A percentile compares a stretch with the other conserved stretches of the same genome.
These are phyloP conservation scores for Monosporascus sp. DNA, from an alignment of 2,329 filamentous ascomycete species.

Conservation along the genomic window DNA sequence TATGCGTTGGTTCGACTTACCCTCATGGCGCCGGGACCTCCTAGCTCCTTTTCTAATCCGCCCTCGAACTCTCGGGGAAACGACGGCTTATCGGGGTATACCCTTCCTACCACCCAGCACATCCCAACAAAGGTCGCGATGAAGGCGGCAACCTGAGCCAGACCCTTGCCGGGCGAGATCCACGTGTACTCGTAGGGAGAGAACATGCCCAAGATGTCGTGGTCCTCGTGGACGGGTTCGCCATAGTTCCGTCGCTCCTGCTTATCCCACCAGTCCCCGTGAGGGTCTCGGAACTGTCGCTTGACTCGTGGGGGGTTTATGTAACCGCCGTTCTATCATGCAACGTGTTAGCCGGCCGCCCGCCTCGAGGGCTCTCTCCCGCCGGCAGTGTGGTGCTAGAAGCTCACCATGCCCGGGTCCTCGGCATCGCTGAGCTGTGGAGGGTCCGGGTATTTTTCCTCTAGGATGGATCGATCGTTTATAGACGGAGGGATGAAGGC, in stretches of 20 bases:
- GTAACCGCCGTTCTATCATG: slow-evolving; percentile 71
- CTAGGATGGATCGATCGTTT: slow-evolving; percentile 40
- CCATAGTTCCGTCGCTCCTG: slow-evolving; percentile 96
- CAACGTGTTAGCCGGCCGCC: slow-evolving; percentile 11
- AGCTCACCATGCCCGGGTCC: slow-evolving; percentile 61
- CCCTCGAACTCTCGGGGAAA: slow-evolving; percentile 67
- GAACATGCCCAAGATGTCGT: slow-evolving; percentile 88
- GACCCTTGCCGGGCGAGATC: slow-evolving; percentile 63
- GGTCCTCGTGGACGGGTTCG: slow-evolving; percentile 94
- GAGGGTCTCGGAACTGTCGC: slow-evolving; percentile 86
- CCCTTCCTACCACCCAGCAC: slow-evolving; percentile 60
- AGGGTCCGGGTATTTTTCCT: slow-evolving; percentile 48
- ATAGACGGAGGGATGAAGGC: slow-evolving; percentile 48
- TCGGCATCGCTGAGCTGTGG: slow-evolving; percentile 50
- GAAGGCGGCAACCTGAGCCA: slow-evolving; percentile 64
- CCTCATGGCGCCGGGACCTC: slow-evolving; percentile 60
- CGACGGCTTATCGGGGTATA: slow-evolving; percentile 68
- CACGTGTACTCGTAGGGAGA: slow-evolving; percentile 86
- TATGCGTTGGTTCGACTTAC: slow-evolving; percentile 42
- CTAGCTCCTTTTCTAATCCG: slow-evolving; percentile 70
- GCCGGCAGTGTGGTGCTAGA: not conserved
- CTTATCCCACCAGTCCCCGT: slow-evolving; percentile 94
- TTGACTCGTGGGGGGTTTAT: slow-evolving; percentile 75
- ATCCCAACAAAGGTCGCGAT: slow-evolving; percentile 58
- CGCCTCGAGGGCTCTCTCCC: not conserved